Percentiles rank a stretch among this genome's conserved stretches.
Conservation (phyloP, 495 filamentous ascomycete genomes). For the Platismatia glauca region DNA sequence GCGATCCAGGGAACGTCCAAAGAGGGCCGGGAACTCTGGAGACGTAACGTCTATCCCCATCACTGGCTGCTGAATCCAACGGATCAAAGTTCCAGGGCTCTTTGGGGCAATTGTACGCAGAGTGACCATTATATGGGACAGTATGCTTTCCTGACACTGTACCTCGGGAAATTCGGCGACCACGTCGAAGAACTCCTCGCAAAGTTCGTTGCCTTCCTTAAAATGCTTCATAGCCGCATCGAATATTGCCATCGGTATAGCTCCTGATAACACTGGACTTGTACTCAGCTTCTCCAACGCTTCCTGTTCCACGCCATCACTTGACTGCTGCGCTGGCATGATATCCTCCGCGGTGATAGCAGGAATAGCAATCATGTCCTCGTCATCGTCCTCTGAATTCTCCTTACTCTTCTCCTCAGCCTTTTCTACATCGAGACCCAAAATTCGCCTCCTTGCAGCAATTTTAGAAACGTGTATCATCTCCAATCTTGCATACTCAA, state of each 20-base stretch:
- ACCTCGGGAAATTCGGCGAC: conserved; percentile 57
- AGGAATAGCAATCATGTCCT: conserved; percentile 54
- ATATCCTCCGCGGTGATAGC: conserved; percentile 56
- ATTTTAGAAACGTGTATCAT: conserved; percentile 84
- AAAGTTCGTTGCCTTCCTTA: conserved; percentile 51
- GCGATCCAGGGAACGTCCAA: conserved; percentile 54
- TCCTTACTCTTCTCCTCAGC: conserved; percentile 37
- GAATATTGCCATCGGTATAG: conserved; percentile 87
- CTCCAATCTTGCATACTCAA: conserved; percentile 86
- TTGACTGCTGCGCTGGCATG: conserved; percentile 39
- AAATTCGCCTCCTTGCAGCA: conserved; percentile 55
- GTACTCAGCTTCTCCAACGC: conserved; percentile 56
- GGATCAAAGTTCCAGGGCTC: conserved; percentile 52
- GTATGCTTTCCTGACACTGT: conserved; percentile 56
- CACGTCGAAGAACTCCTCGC: conserved; percentile 69
- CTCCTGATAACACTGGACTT: conserved; percentile 77
- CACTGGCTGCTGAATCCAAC: conserved; percentile 61
- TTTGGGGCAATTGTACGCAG: conserved; percentile 51
- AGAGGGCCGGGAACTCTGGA: conserved; percentile 60
- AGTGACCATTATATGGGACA: conserved; percentile 62
- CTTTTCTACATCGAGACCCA: conserved; percentile 54
- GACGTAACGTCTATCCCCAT: conserved; percentile 54
- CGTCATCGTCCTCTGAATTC: conserved; percentile 37
- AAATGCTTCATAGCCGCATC: conserved; percentile 77
- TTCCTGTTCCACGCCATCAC: conserved; percentile 38